A percentile compares a stretch with the other conserved stretches of the same genome.
phyloP scores from a whole-genome alignment of 371 early-diverging fungal genomes.

The Apophysomyces trapeziformis region DNA sequence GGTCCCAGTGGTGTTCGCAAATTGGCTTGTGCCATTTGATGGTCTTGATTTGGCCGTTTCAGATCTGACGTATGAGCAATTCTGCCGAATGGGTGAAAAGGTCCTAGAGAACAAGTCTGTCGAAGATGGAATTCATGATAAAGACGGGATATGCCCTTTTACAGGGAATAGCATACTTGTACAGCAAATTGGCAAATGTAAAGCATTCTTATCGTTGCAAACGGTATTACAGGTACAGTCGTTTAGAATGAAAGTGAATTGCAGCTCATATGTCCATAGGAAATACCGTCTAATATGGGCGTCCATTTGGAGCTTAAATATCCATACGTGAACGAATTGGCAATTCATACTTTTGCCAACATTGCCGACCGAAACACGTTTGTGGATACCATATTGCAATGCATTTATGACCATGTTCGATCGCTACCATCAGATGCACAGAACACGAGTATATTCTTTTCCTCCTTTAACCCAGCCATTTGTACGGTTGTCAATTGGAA shows the following conservation, averaged over 20 bases:
- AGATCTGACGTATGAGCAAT: conserved; percentile 66
- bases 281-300: conserved; percentile 74
- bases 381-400: conserved; percentile 84
- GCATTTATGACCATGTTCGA: conserved; percentile 72
- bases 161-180: conserved; percentile 46
- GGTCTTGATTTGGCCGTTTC: conserved; percentile 64
- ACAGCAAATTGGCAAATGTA: conserved; percentile 38
- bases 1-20: conserved; percentile 86
- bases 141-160: conserved; percentile 29
- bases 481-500: conserved; percentile 97
- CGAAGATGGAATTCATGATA: background rate
- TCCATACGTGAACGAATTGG: conserved; percentile 68
- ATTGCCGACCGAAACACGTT: conserved; percentile 75
- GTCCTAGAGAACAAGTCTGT: conserved; percentile 14
- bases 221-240: conserved; percentile 72
- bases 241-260: background rate
- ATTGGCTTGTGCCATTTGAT: conserved; percentile 66
- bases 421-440: conserved; percentile 36
- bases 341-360: conserved; percentile 54
- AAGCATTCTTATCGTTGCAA: conserved; percentile 72
- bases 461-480: conserved; percentile 86
- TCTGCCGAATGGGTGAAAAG: conserved; percentile 46
- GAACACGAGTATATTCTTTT: conserved; percentile 68
- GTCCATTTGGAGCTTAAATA: conserved; percentile 85
- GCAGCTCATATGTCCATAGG: background rate